Percentiles rank a stretch among this genome's conserved stretches.
These are phyloP conservation scores for Alternaria sp. DNA, from an alignment of 2,329 filamentous ascomycete genomes.

Conservation along the genomic window DNA sequence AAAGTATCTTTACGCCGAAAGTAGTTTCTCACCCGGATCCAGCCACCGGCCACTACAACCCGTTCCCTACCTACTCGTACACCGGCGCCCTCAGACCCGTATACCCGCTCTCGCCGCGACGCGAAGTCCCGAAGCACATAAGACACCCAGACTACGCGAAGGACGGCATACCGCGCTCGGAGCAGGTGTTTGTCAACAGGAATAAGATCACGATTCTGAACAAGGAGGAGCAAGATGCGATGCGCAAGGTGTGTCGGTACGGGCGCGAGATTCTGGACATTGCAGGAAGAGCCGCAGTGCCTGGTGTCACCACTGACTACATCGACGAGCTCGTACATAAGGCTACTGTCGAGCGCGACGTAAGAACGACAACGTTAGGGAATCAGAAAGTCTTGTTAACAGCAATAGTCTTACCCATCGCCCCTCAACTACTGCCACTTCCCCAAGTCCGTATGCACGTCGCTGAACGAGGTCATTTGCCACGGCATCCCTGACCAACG, in stretches of 20 bases:
- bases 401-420: slow-evolving; percentile 84
- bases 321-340: slow-evolving; percentile 96
- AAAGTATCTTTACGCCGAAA: slow-evolving; percentile 76
- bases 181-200: slow-evolving; percentile 69
- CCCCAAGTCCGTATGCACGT: slow-evolving; percentile 97
- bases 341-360: slow-evolving; percentile 89
- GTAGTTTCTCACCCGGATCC: slow-evolving; percentile 89
- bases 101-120: slow-evolving; percentile 60
- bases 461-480: slow-evolving; percentile 95
- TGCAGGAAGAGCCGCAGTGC: slow-evolving; percentile 79
- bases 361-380: slow-evolving; percentile 56
- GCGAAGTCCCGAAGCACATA: slow-evolving; percentile 76
- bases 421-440: slow-evolving; percentile 95
- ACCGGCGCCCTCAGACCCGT: slow-evolving; percentile 83
- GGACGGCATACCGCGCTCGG: slow-evolving; percentile 75
- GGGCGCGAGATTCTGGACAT: slow-evolving; percentile 93
- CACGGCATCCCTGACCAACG: slow-evolving; percentile 97
- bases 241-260: slow-evolving; percentile 89
- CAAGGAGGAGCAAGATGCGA: slow-evolving; percentile 79
- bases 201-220: slow-evolving; percentile 86
- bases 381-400: slow-evolving; percentile 17
- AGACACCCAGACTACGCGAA: slow-evolving; percentile 85
- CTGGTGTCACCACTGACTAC: slow-evolving; percentile 95
- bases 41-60: slow-evolving; percentile 89
- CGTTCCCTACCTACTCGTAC: slow-evolving; percentile 86